Conservation (phyloP, 2,329 filamentous ascomycete species). For the Neoarthrinium moseri region DNA sequence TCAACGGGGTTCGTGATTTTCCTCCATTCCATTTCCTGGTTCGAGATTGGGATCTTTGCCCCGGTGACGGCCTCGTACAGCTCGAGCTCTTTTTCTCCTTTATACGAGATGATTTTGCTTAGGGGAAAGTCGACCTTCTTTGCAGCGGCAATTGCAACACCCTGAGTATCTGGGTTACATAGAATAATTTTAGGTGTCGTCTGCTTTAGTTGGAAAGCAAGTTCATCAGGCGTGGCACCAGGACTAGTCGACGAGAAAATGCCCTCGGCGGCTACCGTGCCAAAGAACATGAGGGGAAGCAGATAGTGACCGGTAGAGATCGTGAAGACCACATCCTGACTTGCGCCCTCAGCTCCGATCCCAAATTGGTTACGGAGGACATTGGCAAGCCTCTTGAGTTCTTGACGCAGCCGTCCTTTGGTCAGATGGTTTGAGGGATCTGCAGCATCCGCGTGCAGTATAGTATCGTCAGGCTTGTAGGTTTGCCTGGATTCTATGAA, state of each 20-base stretch:
- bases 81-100: constrained; percentile 30
- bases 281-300: constrained; percentile 24
- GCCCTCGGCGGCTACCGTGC: constrained; percentile 19
- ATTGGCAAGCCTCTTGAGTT: constrained; percentile 53
- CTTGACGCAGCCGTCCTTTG: constrained; percentile 44
- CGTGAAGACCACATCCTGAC: constrained; percentile 22
- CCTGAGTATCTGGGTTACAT: constrained; percentile 46
- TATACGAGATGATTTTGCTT: constrained; percentile 50
- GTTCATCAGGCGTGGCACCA: constrained; percentile 20
- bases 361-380: constrained; percentile 43
- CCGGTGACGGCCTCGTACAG: constrained; percentile 27
- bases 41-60: constrained; percentile 30
- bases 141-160: constrained; percentile 47
- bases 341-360: constrained; percentile 16
- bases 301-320: constrained; percentile 23
- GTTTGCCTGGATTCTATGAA: constrained; percentile 33
- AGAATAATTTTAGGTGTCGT: constrained; percentile 37
- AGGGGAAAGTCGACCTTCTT: constrained; percentile 40
- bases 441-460: constrained; percentile 57
- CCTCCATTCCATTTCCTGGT: constrained; percentile 47
- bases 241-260: constrained; percentile 24
- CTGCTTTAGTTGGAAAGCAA: constrained; percentile 34
- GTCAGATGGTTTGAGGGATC: constrained; percentile 53
- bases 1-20: constrained; percentile 47
- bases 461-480: constrained; percentile 41